Base-by-base conservation (phyloP, 2,329 filamentous ascomycete species). In the Trichophyton schoenleinii region DNA sequence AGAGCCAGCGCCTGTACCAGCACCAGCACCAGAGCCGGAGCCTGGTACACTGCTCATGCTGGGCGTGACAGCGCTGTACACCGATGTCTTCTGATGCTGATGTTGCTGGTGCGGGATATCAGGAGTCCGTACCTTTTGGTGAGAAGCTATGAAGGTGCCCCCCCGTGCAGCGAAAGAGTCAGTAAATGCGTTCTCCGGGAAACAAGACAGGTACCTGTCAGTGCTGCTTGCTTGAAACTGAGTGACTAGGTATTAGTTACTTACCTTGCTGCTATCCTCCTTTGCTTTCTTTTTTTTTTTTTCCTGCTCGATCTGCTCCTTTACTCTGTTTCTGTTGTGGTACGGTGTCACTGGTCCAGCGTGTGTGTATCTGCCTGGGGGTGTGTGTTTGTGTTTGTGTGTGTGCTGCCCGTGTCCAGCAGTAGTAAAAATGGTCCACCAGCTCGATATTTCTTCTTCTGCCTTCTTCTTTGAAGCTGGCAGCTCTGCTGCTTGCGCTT, bases 11-110 rank as follows among this genome's bases (percentile, higher is more conserved):
- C 68, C 63, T 66, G 64, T 67, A 68, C 70, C 71, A 72, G 75
- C 75, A 71, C 75, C 70, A 66, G 75, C 75, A 71, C 75, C 70
- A 66, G 75, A 73, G 62, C 69, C 67, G 63, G 73, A 68, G 64
- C 73, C 68, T 66, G 70, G 72, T 64, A 73, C 70, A 71, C 78
- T 75, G 67, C 73, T 73, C 77, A 79, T 79, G 68, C 66, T 70
- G 53, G 58, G 31, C 48, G 46, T 78, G 28, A 25, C 52, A 31
- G 52, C 22, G 64, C 83, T 78, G 62, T 48, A 25, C 18, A 11
- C 18, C 20, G 44, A 48, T 48, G 44, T 11, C 18, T 48, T 31
- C 18, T 38, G 44, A 25, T 48, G 44, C 44, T 11, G 44, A 25
- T 22, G 44, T 11, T 48, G 44, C n/a, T 22, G 42, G 15, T 46